These are phyloP conservation scores for Phytopythium vexans DNA, from an alignment of 352 stramenopile genomes.

Conservation along the genomic window DNA sequence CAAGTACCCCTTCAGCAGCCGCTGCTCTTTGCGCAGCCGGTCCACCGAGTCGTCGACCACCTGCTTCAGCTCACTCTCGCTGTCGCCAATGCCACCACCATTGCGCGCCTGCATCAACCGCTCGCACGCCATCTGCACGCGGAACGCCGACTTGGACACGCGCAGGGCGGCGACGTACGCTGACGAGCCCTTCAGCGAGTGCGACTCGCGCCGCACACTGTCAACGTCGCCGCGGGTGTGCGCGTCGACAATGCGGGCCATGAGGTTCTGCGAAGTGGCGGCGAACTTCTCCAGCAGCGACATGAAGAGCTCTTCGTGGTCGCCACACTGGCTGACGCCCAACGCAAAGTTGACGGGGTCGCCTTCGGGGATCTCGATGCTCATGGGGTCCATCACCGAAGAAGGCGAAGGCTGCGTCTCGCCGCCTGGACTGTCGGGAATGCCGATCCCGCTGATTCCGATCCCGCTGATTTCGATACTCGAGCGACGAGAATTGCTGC, in stretches of 20 bases:
- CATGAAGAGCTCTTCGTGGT: slow-evolving; percentile 72
- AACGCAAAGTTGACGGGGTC: slow-evolving; percentile 78
- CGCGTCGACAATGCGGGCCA: slow-evolving; percentile 49
- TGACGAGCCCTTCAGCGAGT: slow-evolving; percentile 80
- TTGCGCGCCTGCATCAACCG: slow-evolving; percentile 43
- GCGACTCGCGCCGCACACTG: slow-evolving; percentile 56
- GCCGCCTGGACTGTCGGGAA: too few relatives aligned
- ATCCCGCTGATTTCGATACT: too few relatives aligned
- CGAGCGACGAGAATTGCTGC: too few relatives aligned
- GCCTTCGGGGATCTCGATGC: slow-evolving; percentile 74
- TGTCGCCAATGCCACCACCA: too few relatives aligned
- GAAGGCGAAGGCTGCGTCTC: slow-evolving; percentile 11
- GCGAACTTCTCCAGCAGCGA: slow-evolving; percentile 81
- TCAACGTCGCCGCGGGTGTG: slow-evolving; percentile 45
- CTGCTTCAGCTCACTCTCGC: slow-evolving; percentile 13
- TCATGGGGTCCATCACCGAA: too few relatives aligned
- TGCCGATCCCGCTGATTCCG: too few relatives aligned
- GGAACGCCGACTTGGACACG: slow-evolving; percentile 79
- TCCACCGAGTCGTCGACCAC: slow-evolving; percentile 38
- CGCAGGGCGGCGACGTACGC: slow-evolving; percentile 75
- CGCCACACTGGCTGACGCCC: slow-evolving; percentile 78
- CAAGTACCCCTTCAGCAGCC: slow-evolving; percentile 66
- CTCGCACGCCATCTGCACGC: slow-evolving; percentile 73
- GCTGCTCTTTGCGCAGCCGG: slow-evolving; percentile 60
- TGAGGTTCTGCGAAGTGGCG: slow-evolving; percentile 43